A percentile compares a stretch with the other conserved stretches of the same genome.
Conservation (phyloP, 768 basidiomycete species). For the Agrocybe pediades region DNA sequence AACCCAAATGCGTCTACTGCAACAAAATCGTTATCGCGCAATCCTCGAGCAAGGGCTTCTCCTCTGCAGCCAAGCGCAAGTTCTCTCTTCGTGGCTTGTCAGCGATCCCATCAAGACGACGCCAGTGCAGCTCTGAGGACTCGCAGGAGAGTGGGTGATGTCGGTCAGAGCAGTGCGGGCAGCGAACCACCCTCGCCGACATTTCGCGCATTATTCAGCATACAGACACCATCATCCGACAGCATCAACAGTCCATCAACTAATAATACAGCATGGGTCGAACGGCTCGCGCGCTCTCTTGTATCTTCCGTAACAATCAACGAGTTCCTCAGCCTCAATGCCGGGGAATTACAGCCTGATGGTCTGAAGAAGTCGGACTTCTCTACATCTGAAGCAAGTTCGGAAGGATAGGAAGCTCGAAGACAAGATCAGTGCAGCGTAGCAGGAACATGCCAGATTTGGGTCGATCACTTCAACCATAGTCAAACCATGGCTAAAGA, state of each 20-base stretch:
- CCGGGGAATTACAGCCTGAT: too few relatives aligned
- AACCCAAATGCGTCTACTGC: slow-evolving; percentile 50
- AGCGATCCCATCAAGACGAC: slow-evolving; percentile 29
- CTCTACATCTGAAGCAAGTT: slow-evolving; percentile 39
- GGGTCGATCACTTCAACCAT: slow-evolving; percentile 40
- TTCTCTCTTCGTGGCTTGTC: slow-evolving; percentile 35
- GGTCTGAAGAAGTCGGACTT: too few relatives aligned
- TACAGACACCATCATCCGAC: too few relatives aligned
- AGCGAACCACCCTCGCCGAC: too few relatives aligned
- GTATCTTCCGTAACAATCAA: neutral
- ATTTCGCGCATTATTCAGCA: too few relatives aligned
- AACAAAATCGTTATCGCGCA: slow-evolving; percentile 44
- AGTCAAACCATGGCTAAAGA: slow-evolving; percentile 66
- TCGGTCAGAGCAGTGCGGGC: too few relatives aligned
- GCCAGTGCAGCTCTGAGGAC: slow-evolving; percentile 65
- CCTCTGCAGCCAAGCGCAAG: slow-evolving; percentile 46
- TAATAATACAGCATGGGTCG: neutral
- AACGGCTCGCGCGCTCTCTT: neutral
- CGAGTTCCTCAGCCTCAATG: too few relatives aligned
- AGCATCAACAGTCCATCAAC: too few relatives aligned
- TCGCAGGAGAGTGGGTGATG: slow-evolving; percentile 59
- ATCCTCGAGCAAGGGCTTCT: slow-evolving; percentile 43
- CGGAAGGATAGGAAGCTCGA: slow-evolving; percentile 42
- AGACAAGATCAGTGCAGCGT: slow-evolving; percentile 30
- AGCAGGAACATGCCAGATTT: slow-evolving; percentile 17